Evolutionary conservation across 495 filamentous ascomycete species (phyloP), one percentile per base, ranked within the genome.

Genomic region (Saxispiralis lemnorum): DNA sequence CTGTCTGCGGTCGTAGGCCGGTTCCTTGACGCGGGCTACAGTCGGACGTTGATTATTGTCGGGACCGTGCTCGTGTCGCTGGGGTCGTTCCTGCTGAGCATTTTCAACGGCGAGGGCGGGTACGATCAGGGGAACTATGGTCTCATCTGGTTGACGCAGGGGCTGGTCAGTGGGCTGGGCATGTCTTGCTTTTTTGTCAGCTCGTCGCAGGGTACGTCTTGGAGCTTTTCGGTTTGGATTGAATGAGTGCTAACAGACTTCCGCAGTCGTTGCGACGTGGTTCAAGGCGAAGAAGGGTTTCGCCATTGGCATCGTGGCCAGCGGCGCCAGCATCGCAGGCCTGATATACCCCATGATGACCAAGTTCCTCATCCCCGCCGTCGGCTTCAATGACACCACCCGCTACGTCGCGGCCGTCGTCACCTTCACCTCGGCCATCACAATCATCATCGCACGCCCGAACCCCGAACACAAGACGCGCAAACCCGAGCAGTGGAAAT

Each of bases 171-270:
- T 24, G 57, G 63, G 0, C 40, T 63, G 6, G 65, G 64, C 5
- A 68, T 68, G 65, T 51, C 60, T 10, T 68, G 64, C 49, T 61
- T 59, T 44, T 66, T 66, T 39, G 63, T 63, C 5, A 52, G 54
- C 11, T 65, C 63, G 28, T 65, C 61, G n/a, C 64, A 66, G 50
- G 47, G 61, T 62, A 50, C 15, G 41, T 31, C 6, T 17, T 17
- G 37, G 34, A 9, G 4, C 39, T 49, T 12, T 31, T 38, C 28
- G 24, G 28, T 31, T 35, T 7, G 13, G 15, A 9, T 18, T 41
- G 6, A 14, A 31, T 16, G 10, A 4, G 15, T 16, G 33, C 50
- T 46, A 19, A 51, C 40, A 11, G 6, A 11, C 43, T 3, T 7
- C n/a, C 5, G 42, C 40, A 63, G 64, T 66, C 16, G 56, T 55